Evolutionary conservation across 2,329 filamentous ascomycete genomes (phyloP), one percentile per base, ranked within the genome.

Genomic region (Cercospora janseana): DNA sequence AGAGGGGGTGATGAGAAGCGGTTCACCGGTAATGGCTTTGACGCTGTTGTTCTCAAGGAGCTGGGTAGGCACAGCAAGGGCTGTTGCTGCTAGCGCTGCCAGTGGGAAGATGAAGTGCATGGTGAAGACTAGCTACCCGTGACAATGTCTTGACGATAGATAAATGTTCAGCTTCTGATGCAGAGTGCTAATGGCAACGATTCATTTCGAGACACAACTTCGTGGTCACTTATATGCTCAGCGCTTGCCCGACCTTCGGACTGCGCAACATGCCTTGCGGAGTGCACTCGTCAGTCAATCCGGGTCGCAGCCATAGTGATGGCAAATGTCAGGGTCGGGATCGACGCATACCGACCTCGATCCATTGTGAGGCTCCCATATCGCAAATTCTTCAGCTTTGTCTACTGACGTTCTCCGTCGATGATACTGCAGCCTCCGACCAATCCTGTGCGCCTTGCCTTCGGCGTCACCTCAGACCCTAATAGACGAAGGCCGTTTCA

Each of bases 41-140:
- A 47, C 23, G 16, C 7, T 28, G 10, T 47, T 47, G 31, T 37
- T 27, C 15, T 47, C 44, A 6, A 47, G 16, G 8, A 47, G 44
- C 28, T 40, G 44, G 16, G 44, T 27, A 12, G 44, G 34, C 6
- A 47, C 28, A 12, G 44, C 32, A 9, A 47, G 31, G 32, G 44
- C 32, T 13, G 44, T 29, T 13, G 44, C 44, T 29, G 32, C 32
- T 7, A 47, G 32, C 10, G 34, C 32, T 4, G 44, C 44, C 8
- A 47, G 24, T 15, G 44, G 32, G 23, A 38, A 47, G 24, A 47
- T 26, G 32, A 47, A 38, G 26, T 47, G 44, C 44, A 47, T 47
- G 32, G 10, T 47, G 21, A n/a, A 6, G 29, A 20, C 15, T 40
- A 15, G 20, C 24, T 34, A 20, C 20, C n/a, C n/a, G n/a, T n/a